phyloP scores from a whole-genome alignment of 257 asterid genomes.

The Eucommia ulmoides region DNA sequence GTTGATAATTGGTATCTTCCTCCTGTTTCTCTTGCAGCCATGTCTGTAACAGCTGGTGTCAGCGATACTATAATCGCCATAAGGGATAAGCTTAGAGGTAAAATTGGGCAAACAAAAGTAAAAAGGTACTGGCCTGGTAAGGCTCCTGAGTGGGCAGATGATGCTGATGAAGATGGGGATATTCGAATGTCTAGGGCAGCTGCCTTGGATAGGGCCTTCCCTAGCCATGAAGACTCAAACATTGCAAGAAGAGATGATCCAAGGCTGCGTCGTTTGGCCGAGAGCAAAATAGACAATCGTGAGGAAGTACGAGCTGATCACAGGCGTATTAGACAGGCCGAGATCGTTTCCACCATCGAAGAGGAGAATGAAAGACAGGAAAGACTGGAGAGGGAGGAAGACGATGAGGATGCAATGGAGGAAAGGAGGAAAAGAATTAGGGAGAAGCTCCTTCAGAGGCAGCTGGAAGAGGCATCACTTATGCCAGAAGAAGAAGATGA shows the following conservation, averaged over 20 bases:
- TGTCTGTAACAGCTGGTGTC: slow-evolving; percentile 99
- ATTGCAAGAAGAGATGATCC: not conserved
- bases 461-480: not conserved
- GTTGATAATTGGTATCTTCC: too few species aligned
- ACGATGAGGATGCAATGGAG: not conserved
- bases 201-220: not conserved
- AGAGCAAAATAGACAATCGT: not conserved
- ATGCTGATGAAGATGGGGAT: not conserved
- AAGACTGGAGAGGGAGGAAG: not conserved
- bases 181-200: not conserved
- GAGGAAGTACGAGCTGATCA: not conserved
- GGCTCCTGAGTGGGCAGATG: not conserved
- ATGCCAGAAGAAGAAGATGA: slow-evolving; percentile 36
- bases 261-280: not conserved
- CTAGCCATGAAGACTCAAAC: not conserved
- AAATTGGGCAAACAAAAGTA: too few species aligned
- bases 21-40: slow-evolving; percentile 20
- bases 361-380: not conserved
- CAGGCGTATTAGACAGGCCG: not conserved
- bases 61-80: too few species aligned
- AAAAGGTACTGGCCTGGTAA: not conserved
- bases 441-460: not conserved
- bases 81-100: too few species aligned
- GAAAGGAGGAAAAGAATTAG: not conserved
- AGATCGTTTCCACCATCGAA: not conserved